Conservation (phyloP, 2,329 filamentous ascomycete species). For the Lanzia echinophila region DNA sequence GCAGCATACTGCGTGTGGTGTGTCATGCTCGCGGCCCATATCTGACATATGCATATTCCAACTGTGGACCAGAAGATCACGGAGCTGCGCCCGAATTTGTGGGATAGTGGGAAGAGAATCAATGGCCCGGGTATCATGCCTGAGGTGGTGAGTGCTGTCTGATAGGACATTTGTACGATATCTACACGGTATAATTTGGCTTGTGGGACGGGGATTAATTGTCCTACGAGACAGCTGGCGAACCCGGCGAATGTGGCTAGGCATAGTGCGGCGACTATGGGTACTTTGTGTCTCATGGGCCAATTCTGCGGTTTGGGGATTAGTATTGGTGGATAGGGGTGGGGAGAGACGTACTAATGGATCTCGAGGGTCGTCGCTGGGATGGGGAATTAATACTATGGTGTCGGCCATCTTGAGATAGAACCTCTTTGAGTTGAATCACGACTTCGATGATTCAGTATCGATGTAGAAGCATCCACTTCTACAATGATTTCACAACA, state of each 20-base stretch:
- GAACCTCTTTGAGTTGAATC: too few relatives aligned
- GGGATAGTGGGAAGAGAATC: conserved; percentile 33
- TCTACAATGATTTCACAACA: too few relatives aligned
- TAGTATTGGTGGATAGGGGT: not conserved
- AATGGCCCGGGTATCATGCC: conserved; percentile 34
- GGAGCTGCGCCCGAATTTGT: conserved; percentile 33
- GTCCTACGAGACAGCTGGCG: conserved; percentile 9
- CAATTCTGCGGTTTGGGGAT: conserved; percentile 28
- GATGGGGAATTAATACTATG: conserved; percentile 33
- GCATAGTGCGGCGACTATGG: conserved; percentile 11
- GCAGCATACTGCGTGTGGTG: conserved; percentile 29
- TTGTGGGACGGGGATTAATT: conserved; percentile 11
- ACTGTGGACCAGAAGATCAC: conserved; percentile 36
- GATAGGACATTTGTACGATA: conserved; percentile 13
- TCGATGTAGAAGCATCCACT: too few relatives aligned
- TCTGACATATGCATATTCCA: conserved; percentile 20
- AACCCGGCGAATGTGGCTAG: conserved; percentile 14
- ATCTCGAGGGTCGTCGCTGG: conserved; percentile 42
- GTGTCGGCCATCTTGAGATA: too few relatives aligned
- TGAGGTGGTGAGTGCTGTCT: conserved; percentile 33
- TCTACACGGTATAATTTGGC: conserved; percentile 13
- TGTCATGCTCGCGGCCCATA: conserved; percentile 31
- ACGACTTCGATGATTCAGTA: too few relatives aligned
- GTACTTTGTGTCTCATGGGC: conserved; percentile 13
- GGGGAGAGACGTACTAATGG: conserved; percentile 29